Percentiles rank a stretch among this genome's conserved stretches.
phyloP scores from a whole-genome alignment of 495 filamentous ascomycete species.

The Annulohypoxylon moriforme region DNA sequence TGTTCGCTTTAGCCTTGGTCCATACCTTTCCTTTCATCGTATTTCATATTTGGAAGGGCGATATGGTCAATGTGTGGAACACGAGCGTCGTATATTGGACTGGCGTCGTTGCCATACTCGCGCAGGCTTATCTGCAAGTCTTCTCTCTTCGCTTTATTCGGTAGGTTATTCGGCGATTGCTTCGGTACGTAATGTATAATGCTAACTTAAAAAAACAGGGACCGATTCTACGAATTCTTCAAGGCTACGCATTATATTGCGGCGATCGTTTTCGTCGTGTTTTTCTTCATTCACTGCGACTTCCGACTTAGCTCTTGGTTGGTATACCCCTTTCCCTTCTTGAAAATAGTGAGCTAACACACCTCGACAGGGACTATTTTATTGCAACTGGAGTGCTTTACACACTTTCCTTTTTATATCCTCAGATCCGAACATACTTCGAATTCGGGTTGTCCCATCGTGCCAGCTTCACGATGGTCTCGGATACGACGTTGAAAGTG shows the following conservation, averaged over 20 bases:
- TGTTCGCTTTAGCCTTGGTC: slow-evolving; percentile 63
- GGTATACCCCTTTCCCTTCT: slow-evolving; percentile 14
- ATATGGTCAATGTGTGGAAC: slow-evolving; percentile 62
- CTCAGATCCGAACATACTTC: slow-evolving; percentile 59
- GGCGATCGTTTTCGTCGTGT: slow-evolving; percentile 64
- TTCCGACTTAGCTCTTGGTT: slow-evolving; percentile 67
- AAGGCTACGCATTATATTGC: slow-evolving; percentile 66
- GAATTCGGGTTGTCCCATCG: slow-evolving; percentile 57
- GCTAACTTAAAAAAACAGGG: slow-evolving; percentile 48
- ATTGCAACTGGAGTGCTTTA: slow-evolving; percentile 66
- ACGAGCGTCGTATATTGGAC: slow-evolving; percentile 64
- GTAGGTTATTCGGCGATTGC: slow-evolving; percentile 45
- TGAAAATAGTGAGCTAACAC: not conserved
- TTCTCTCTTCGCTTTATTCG: slow-evolving; percentile 62
- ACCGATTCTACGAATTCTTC: slow-evolving; percentile 70
- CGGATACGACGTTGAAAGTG: slow-evolving; percentile 57
- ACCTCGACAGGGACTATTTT: slow-evolving; percentile 65
- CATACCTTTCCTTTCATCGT: slow-evolving; percentile 71
- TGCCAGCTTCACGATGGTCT: slow-evolving; percentile 57
- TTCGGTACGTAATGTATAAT: not conserved
- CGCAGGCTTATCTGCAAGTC: slow-evolving; percentile 66
- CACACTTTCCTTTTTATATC: slow-evolving; percentile 53
- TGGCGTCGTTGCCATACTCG: slow-evolving; percentile 64
- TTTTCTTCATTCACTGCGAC: slow-evolving; percentile 70
- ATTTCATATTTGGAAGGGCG: slow-evolving; percentile 59